phyloP scores from a whole-genome alignment of 2,329 filamentous ascomycete genomes.

The Berkeleyomyces basicola region DNA sequence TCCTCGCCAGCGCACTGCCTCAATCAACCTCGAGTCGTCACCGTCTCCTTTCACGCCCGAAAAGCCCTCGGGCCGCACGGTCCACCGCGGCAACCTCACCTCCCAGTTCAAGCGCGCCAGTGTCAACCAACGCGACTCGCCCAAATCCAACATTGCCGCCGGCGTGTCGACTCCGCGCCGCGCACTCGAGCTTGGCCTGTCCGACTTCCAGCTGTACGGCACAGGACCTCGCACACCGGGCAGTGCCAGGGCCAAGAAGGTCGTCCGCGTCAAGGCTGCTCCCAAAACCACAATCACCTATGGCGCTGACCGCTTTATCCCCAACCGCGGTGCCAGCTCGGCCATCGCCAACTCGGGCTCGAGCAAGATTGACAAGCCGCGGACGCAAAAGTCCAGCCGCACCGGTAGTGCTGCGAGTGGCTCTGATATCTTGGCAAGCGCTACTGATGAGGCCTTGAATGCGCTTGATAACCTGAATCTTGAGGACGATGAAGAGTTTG shows the following conservation, averaged over 20 bases:
- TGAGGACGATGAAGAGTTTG: constrained; percentile 51
- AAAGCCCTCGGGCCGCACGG: constrained; percentile 46
- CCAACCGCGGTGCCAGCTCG: constrained; percentile 80
- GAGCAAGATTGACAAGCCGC: constrained; percentile 63
- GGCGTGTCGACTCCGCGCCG: constrained; percentile 60
- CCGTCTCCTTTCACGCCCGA: constrained; percentile 71
- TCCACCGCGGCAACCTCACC: constrained; percentile 65
- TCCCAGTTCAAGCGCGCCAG: constrained; percentile 58
- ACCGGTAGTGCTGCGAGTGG: constrained; percentile 36
- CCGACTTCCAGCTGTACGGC: constrained; percentile 79
- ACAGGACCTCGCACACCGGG: constrained; percentile 53
- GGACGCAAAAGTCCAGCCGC: constrained; percentile 51
- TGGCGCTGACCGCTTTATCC: constrained; percentile 83
- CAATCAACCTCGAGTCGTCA: constrained; percentile 45
- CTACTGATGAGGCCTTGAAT: constrained; percentile 62
- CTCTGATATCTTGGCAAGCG: constrained; percentile 60
- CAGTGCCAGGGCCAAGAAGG: constrained; percentile 40
- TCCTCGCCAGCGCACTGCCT: constrained; percentile 45
- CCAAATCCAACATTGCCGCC: constrained; percentile 89
- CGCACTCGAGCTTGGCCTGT: constrained; percentile 73
- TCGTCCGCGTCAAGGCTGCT: constrained; percentile 35
- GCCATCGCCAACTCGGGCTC: constrained; percentile 68
- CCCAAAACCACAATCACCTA: constrained; percentile 72
- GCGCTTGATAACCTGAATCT: constrained; percentile 68
- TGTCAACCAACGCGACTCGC: constrained; percentile 63